These are phyloP conservation scores for Cladosporium cucumerinum DNA, from an alignment of 2,329 filamentous ascomycete species.

Conservation along the genomic window DNA sequence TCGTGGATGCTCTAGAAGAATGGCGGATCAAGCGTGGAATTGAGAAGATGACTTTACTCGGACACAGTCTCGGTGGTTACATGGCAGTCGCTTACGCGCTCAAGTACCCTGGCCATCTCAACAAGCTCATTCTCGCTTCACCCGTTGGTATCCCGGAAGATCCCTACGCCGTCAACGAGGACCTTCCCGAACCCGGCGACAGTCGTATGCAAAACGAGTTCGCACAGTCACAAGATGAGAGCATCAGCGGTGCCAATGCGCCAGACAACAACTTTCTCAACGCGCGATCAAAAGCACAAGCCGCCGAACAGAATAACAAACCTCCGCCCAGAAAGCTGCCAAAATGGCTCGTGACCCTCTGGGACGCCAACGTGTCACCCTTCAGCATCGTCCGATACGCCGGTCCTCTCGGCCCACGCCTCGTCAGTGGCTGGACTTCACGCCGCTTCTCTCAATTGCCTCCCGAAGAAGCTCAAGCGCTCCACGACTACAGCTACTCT, in stretches of 20 bases:
- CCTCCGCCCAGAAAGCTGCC: conserved; percentile 61
- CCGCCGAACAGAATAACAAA: conserved; percentile 29
- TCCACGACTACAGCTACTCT: conserved; percentile 92
- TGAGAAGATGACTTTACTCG: conserved; percentile 87
- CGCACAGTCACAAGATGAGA: conserved; percentile 65
- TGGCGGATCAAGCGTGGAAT: conserved; percentile 88
- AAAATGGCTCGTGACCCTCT: conserved; percentile 86
- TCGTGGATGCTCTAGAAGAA: conserved; percentile 92
- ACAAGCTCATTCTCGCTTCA: conserved; percentile 93
- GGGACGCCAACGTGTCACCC: conserved; percentile 95
- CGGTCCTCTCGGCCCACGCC: conserved; percentile 82
- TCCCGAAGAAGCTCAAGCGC: conserved; percentile 69
- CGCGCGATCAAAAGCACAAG: conserved; percentile 39
- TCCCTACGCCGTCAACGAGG: conserved; percentile 78
- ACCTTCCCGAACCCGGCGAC: conserved; percentile 71
- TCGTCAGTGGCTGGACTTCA: conserved; percentile 93
- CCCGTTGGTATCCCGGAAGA: conserved; percentile 94
- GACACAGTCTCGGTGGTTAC: conserved; percentile 92
- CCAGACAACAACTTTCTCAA: conserved; percentile 55
- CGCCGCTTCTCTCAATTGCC: conserved; percentile 89
- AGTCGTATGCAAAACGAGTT: conserved; percentile 76
- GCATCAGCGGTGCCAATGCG: conserved; percentile 35
- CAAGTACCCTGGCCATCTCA: conserved; percentile 90
- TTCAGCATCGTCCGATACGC: conserved; percentile 86
- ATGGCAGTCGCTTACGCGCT: conserved; percentile 91